Base-by-base conservation (phyloP, 495 filamentous ascomycete species). In the Lichenothelia convexa region DNA sequence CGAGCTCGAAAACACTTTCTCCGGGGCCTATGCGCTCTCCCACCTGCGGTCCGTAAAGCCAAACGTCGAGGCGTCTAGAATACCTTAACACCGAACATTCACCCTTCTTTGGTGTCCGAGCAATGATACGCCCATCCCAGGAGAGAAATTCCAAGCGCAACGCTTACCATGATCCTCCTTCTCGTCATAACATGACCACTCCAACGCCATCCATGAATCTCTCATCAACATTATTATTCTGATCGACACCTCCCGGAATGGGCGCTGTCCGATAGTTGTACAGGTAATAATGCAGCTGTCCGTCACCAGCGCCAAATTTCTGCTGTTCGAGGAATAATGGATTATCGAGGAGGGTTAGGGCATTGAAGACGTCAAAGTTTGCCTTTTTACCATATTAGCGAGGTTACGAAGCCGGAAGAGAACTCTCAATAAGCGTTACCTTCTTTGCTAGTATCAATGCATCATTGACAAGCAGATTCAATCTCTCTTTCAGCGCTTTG, bases 361-460 rank as follows among this genome's bases (percentile, higher is more conserved):
- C 87, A 45, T 97, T 97, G 64, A 94, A 92, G 27, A 97, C 89
- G 54, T 97, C 89, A 53, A 94, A 94, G 27, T 78, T 72, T 45
- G 67, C 65, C 64, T 78, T 39, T 34, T 29, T 13, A 13, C 15
- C 24, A 2, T 29, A n/a, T n/a, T n/a, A n/a, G n/a, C 15, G 15
- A 13, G 9, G 24, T 29, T 13, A 29, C 2, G 9, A 29, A 29
- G 1, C 9, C 9, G 20, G 19, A 30, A 12, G 6, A 18, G 18
- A 13, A 34, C 7, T 18, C 38, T 18, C 8, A 16, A 21, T 12
- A 16, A 21, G 5, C 32, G 41, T 38, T 55, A 75, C 73, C 56
- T 67, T 67, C 59, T 92, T 93, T 31, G 89, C 86, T 19, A 89
- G 61, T 46, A 94, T 78, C 19, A 97, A 59, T 5, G 82, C 80